Percentiles rank a stretch among this genome's conserved stretches.
Evolutionary conservation across 2,329 filamentous ascomycete genomes (phyloP).

Genomic region (Diaporthe sp.): DNA sequence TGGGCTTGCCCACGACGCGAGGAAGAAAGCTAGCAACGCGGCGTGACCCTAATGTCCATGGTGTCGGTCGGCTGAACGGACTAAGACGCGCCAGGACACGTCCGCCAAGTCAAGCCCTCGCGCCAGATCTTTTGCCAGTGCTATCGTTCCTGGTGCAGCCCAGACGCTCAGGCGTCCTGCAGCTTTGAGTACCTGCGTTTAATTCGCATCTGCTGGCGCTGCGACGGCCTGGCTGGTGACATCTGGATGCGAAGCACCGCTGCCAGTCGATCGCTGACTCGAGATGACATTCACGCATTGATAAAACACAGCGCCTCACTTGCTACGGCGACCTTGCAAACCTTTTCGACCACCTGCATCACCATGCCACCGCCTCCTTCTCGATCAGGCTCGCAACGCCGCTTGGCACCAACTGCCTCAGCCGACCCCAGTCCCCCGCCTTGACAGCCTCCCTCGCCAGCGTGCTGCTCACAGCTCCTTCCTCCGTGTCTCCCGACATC

Average conservation of each 20-base stretch:
- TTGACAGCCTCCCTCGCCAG: constrained; percentile 71
- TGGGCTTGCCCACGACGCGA: constrained; percentile 38
- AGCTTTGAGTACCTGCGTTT: too few species aligned
- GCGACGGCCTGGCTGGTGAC: not conserved
- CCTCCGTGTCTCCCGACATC: constrained; percentile 54
- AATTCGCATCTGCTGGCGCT: too few species aligned
- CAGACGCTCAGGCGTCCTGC: too few species aligned
- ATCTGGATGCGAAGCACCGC: too few species aligned
- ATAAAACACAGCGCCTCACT: not conserved
- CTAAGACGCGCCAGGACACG: not conserved
- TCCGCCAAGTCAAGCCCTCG: too few species aligned
- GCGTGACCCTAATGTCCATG: not conserved
- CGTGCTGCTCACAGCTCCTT: constrained; percentile 69
- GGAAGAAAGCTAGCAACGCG: constrained; percentile 32
- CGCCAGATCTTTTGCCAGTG: too few species aligned
- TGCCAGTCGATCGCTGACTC: not conserved
- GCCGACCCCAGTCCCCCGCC: constrained; percentile 58
- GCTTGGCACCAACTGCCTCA: constrained; percentile 68
- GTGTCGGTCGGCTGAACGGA: too few species aligned
- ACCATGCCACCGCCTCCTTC: constrained; percentile 63
- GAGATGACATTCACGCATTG: not conserved
- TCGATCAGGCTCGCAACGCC: constrained; percentile 72
- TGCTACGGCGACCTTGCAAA: not conserved
- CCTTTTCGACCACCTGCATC: not conserved
- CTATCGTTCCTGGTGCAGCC: not conserved